These are phyloP conservation scores for Trametopsis cervina DNA, from an alignment of 768 basidiomycete genomes.

Conservation along the genomic window DNA sequence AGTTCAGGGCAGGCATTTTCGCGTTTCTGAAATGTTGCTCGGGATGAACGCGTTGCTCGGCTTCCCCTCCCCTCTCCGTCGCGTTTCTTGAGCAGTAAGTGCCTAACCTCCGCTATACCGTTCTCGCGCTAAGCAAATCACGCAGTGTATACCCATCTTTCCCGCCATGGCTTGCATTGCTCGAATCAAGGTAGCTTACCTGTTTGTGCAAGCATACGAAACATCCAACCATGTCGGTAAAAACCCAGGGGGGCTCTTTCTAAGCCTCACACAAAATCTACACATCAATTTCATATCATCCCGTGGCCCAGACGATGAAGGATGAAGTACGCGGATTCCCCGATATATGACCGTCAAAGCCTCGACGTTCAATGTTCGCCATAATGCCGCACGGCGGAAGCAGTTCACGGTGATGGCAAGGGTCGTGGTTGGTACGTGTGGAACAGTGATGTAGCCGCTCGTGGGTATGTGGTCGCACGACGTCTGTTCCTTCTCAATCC, in stretches of 20 bases:
- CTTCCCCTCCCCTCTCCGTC: not conserved
- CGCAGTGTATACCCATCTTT: too few species aligned
- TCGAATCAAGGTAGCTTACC: too few species aligned
- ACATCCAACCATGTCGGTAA: too few species aligned
- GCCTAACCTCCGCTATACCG: too few species aligned
- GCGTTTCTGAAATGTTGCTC: not conserved
- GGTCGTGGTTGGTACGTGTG: conserved; percentile 6
- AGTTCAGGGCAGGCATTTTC: conserved; percentile 8
- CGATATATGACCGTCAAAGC: conserved; percentile 13
- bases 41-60: not conserved
- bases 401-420: conserved; percentile 4
- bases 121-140: too few species aligned
- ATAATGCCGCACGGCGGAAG: conserved; percentile 10
- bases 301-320: not conserved
- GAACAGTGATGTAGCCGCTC: not conserved
- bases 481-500: not conserved
- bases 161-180: too few species aligned
- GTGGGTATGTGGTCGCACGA: conserved; percentile 3
- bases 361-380: conserved; percentile 8
- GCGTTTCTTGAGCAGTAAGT: not conserved
- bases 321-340: conserved; percentile 9
- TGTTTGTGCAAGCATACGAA: too few species aligned
- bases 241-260: too few species aligned
- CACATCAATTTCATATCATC: not conserved
- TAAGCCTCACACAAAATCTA: not conserved